Conservation (phyloP, 306 rosid genomes). For the Trifolium subterraneum region DNA sequence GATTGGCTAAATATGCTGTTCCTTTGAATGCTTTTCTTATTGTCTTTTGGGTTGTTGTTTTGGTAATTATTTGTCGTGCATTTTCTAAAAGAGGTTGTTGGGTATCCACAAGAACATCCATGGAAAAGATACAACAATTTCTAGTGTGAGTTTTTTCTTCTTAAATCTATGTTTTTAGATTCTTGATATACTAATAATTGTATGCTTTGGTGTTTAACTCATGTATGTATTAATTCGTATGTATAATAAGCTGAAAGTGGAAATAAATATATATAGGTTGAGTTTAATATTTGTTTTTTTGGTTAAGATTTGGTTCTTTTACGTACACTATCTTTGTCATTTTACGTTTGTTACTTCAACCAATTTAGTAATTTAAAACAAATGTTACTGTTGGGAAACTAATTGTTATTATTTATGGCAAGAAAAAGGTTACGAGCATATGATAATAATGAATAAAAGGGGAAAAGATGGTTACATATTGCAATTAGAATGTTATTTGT, state of each 20-base stretch:
- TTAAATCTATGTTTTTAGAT: not conserved
- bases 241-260: not conserved
- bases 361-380: not conserved
- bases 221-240: not conserved
- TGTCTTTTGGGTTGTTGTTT: constrained; percentile 66
- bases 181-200: constrained; percentile 14
- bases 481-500: not conserved
- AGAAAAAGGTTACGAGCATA: constrained; percentile 32
- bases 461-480: not conserved
- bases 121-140: not conserved
- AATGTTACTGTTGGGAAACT: constrained; percentile 26
- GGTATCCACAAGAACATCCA: constrained; percentile 37
- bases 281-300: constrained; percentile 27
- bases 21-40: constrained; percentile 74
- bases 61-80: constrained; percentile 36
- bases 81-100: constrained; percentile 53
- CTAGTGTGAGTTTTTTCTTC: not conserved
- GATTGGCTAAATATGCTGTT: constrained; percentile 71
- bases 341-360: constrained; percentile 11
- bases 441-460: not conserved
- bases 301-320: constrained; percentile 5
- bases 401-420: constrained; percentile 29
- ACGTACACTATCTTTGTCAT: constrained; percentile 11
- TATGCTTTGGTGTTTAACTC: not conserved
- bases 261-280: not conserved